Percentiles rank a stretch among this genome's conserved stretches.
Evolutionary conservation across 202 grass and related monocot species (phyloP).

Genomic region (Dendrocalamus latiflorus): DNA sequence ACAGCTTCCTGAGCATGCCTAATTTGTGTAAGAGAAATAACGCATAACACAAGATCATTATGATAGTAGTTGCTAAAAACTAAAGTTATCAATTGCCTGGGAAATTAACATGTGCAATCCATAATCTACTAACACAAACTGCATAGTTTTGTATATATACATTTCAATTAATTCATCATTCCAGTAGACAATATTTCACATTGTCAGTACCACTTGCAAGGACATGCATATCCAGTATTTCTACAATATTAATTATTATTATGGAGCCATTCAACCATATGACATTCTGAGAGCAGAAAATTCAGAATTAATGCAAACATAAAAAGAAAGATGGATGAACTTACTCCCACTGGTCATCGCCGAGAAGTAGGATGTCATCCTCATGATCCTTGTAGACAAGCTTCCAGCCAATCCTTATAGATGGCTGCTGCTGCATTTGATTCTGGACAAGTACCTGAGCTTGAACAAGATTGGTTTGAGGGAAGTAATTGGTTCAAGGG

Average conservation of each 20-base stretch:
- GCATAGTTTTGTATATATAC: neutral
- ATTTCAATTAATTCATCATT: neutral
- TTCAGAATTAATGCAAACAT: neutral
- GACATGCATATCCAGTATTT: neutral
- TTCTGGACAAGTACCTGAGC: too few species aligned
- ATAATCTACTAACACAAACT: neutral
- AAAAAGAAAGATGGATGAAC: constrained; percentile 21
- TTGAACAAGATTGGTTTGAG: too few species aligned
- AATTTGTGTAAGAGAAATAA: too few species aligned
- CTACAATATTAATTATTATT: neutral
- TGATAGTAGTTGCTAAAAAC: too few species aligned
- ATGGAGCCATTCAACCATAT: neutral
- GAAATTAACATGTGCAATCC: neutral
- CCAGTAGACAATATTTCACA: constrained; percentile 6
- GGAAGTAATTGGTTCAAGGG: too few species aligned
- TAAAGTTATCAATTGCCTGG: too few species aligned
- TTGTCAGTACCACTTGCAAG: neutral
- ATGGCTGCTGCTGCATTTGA: too few species aligned
- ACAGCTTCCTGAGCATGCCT: too few species aligned
- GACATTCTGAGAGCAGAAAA: neutral
- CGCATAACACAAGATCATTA: too few species aligned
- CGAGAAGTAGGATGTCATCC: constrained; percentile 88
- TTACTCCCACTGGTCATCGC: constrained; percentile 97
- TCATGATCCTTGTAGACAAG: constrained; percentile 97
- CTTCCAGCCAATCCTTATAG: too few species aligned